Evolutionary conservation across 768 basidiomycete genomes (phyloP), one percentile per base, ranked within the genome.

Genomic region (Tricholoma bakamatsutake): DNA sequence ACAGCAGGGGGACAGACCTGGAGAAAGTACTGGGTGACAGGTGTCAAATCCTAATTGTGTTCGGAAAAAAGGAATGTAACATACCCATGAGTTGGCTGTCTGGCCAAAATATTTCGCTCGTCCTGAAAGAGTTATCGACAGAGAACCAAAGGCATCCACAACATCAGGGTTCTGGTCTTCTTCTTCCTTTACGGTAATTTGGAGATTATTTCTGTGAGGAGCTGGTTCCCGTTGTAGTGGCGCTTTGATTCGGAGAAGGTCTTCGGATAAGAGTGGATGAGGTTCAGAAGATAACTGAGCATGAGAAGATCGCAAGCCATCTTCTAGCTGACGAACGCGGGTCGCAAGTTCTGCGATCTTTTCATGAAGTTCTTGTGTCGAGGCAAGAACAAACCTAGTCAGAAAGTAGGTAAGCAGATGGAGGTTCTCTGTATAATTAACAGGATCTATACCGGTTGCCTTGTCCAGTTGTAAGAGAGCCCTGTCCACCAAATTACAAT

Each of bases 311-410:
- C 86, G 78, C 27, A 92, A 70, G 8, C 73, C 82, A 61, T 91
- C 89, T 63, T 92, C 89, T 18, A 92, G 78, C 50, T 90, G 83
- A 55, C 89, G 81, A 21, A 90, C 83, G 43, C 89, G 87, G 58
- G 72, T 81, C 28, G 84, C 81, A 4, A 91, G 79, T 63, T 88
- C 83, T 17, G 80, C 73, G 53, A 91, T 90, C 69, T 91, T 90
- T 69, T 90, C 88, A 63, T 91, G 89, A 1, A 91, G 75, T 60
- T 90, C 88, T 67, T 86, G 85, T 0, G 87, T 90, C 0, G 86
- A 87, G 0, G 87, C 89, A 28, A 90, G 80, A 0, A 90, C 87
- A 62, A 90, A 91, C 18, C 88, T 87, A 59, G 1, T 50, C 52
- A n/a, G 15, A 21, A 59, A 39, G 3, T 28, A 49, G 27, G 61